Evolutionary conservation across 768 basidiomycete genomes (phyloP).

Genomic region (Trichaptum fuscoviolaceum): DNA sequence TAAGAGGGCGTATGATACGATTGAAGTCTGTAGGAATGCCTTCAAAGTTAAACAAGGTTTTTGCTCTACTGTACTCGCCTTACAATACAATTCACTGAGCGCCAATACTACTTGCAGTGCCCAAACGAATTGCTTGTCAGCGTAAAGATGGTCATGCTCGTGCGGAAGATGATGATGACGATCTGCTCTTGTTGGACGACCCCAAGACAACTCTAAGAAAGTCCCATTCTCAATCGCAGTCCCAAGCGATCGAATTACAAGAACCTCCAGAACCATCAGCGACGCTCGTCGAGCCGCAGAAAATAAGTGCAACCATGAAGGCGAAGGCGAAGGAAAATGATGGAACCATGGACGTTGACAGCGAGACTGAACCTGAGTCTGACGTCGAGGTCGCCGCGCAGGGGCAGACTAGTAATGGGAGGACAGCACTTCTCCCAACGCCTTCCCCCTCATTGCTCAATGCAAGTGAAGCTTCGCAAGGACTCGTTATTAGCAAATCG

Average conservation of each 20-base stretch:
- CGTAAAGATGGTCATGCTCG: constrained; percentile 61
- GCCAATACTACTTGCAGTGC: constrained; percentile 35
- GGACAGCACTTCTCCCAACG: constrained; percentile 9
- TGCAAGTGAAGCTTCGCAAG: constrained; percentile 10
- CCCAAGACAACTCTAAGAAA: not conserved
- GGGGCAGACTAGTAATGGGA: not conserved
- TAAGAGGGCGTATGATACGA: constrained; percentile 49
- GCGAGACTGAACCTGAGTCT: constrained; percentile 49
- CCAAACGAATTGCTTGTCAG: constrained; percentile 51
- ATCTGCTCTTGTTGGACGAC: constrained; percentile 54
- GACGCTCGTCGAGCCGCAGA: not conserved
- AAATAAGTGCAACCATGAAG: not conserved
- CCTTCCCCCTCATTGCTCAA: constrained; percentile 15
- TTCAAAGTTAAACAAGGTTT: constrained; percentile 80
- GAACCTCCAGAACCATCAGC: not conserved
- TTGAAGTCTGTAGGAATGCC: constrained; percentile 54
- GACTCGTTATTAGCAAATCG: constrained; percentile 17
- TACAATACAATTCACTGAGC: not conserved
- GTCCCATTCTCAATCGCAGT: not conserved
- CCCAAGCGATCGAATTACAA: not conserved
- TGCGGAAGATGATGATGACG: constrained; percentile 53
- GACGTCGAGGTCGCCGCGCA: constrained; percentile 30
- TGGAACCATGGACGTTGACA: constrained; percentile 26
- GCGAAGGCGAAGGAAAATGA: not conserved
- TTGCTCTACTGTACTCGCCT: constrained; percentile 1